Evolutionary conservation across 1,284 basidiomycete genomes (phyloP).

Genomic region (Amylostereum chailletii): DNA sequence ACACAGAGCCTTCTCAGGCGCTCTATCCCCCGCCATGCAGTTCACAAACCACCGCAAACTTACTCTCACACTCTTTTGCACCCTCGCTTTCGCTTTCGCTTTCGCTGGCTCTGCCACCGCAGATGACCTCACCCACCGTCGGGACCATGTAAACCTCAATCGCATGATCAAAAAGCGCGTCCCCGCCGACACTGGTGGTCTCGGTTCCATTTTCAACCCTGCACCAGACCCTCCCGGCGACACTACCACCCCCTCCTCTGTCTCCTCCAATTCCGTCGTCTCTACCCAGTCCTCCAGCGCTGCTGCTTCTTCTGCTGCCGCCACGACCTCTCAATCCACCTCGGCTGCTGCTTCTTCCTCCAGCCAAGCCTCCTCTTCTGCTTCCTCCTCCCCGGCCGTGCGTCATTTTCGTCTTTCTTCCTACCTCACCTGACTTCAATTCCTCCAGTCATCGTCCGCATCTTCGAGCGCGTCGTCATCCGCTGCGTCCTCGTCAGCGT

Average conservation of each 20-base stretch:
- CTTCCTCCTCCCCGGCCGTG: slow-evolving; percentile 10
- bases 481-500: slow-evolving; percentile 15
- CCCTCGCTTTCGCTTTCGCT: slow-evolving; percentile 40
- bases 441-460: no score
- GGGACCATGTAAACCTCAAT: slow-evolving; percentile 49
- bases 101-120: slow-evolving; percentile 37
- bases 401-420: no score
- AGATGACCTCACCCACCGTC: slow-evolving; percentile 32
- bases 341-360: slow-evolving; percentile 8
- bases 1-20: no score
- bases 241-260: not conserved
- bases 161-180: slow-evolving; percentile 63
- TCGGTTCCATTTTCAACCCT: not conserved
- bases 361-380: slow-evolving; percentile 7
- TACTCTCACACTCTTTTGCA: slow-evolving; percentile 56
- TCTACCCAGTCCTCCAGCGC: slow-evolving; percentile 4
- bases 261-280: slow-evolving; percentile 2
- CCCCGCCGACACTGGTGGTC: not conserved
- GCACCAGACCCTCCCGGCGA: not conserved
- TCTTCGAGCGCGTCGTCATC: slow-evolving; percentile 11
- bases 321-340: slow-evolving; percentile 10
- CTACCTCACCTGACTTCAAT: no score
- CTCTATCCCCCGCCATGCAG: no score
- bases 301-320: slow-evolving; percentile 13
- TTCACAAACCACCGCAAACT: slow-evolving; percentile 23